Percentiles rank a stretch among this genome's conserved stretches.
Conservation (phyloP, 169 alveolate genomes). For the Plasmodium malariae region DNA sequence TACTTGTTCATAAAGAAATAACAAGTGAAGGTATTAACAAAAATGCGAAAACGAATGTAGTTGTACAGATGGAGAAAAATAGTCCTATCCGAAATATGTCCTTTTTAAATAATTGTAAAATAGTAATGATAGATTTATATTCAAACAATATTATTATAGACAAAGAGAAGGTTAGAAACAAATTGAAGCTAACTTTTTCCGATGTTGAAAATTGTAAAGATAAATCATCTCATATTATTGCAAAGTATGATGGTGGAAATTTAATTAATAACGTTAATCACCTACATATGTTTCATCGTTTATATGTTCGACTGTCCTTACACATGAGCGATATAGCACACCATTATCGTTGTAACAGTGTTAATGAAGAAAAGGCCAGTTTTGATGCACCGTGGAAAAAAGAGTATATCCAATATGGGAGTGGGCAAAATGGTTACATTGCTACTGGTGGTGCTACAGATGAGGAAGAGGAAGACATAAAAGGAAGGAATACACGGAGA, state of each 20-base stretch:
- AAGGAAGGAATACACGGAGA: too few relatives aligned
- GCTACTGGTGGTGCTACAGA: too few relatives aligned
- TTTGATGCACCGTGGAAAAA: too few relatives aligned
- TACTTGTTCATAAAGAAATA: slow-evolving; percentile 1
- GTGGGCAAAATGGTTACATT: too few relatives aligned
- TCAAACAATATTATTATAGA: slow-evolving; percentile 30
- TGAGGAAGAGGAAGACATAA: too few relatives aligned
- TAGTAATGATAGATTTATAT: slow-evolving; percentile 13
- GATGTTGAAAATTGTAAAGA: slow-evolving; percentile 29
- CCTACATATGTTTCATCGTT: too few relatives aligned
- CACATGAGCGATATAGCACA: too few relatives aligned
- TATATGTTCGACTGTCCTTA: too few relatives aligned
- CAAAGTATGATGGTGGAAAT: neutral
- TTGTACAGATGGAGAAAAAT: neutral
- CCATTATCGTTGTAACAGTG: too few relatives aligned
- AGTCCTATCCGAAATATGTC: neutral
- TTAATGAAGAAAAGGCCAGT: too few relatives aligned
- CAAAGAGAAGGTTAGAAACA: neutral
- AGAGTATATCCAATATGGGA: too few relatives aligned
- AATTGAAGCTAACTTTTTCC: slow-evolving; percentile 5
- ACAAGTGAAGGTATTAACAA: slow-evolving; percentile 17
- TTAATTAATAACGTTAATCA: too few relatives aligned
- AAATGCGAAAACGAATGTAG: neutral
- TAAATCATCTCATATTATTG: slow-evolving; percentile 6
- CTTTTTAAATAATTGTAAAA: neutral